Evolutionary conservation across 495 filamentous ascomycete species (phyloP).

Genomic region (Viridothelium virens): DNA sequence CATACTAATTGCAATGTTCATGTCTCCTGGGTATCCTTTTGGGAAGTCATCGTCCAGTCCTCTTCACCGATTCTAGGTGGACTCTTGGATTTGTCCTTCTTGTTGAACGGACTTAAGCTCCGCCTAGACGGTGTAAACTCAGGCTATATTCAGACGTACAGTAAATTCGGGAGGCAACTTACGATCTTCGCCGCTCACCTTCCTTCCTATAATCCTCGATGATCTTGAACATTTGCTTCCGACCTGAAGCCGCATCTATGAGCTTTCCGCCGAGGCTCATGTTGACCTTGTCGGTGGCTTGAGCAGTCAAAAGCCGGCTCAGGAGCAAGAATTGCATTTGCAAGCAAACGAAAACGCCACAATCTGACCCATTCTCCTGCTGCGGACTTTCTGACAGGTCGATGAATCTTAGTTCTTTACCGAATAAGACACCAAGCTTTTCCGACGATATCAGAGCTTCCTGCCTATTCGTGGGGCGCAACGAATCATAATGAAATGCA

Average conservation of each 20-base stretch:
- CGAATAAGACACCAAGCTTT: slow-evolving; percentile 58
- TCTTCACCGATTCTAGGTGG: slow-evolving; percentile 36
- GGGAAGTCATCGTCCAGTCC: slow-evolving; percentile 10
- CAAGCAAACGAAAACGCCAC: slow-evolving; percentile 92
- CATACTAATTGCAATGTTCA: not conserved
- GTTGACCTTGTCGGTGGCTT: slow-evolving; percentile 71
- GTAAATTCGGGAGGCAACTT: slow-evolving; percentile 34
- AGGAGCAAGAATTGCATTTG: slow-evolving; percentile 83
- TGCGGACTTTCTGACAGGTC: slow-evolving; percentile 78
- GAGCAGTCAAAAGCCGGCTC: slow-evolving; percentile 68
- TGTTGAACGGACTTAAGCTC: slow-evolving; percentile 29
- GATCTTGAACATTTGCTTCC: slow-evolving; percentile 83
- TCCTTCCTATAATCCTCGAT: slow-evolving; percentile 77
- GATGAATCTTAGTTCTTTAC: slow-evolving; percentile 56
- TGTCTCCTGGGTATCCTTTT: not conserved
- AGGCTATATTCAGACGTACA: not conserved
- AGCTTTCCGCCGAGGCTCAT: slow-evolving; percentile 81
- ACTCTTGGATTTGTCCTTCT: slow-evolving; percentile 22
- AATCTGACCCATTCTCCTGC: slow-evolving; percentile 88
- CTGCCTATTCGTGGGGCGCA: slow-evolving; percentile 65
- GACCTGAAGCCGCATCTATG: slow-evolving; percentile 63
- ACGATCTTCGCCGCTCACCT: slow-evolving; percentile 72
- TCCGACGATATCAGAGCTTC: slow-evolving; percentile 59
- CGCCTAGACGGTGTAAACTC: slow-evolving; percentile 16
- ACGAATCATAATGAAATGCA: slow-evolving; percentile 92